These are phyloP conservation scores for Micractinium conductrix DNA, from an alignment of 139 green algal genomes.

Conservation along the genomic window DNA sequence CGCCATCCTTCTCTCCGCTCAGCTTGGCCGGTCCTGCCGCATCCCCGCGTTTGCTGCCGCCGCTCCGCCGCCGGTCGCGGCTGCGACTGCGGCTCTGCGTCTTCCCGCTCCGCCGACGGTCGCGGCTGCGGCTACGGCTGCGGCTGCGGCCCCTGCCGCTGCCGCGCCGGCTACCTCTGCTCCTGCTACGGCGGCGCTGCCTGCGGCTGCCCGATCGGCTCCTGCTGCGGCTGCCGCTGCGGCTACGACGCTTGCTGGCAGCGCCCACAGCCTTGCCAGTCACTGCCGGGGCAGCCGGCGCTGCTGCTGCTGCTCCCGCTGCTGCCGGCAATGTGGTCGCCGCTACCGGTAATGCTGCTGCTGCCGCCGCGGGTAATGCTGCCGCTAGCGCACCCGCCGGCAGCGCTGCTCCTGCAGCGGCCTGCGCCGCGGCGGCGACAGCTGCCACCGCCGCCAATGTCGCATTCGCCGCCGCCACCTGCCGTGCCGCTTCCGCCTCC, in stretches of 20 bases:
- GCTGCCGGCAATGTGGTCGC: too few species aligned
- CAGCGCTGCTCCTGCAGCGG: not conserved
- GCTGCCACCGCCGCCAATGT: not conserved
- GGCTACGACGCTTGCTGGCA: not conserved
- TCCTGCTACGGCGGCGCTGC: not conserved
- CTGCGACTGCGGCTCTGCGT: not conserved
- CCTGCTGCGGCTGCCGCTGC: not conserved
- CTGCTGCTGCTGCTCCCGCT: not conserved
- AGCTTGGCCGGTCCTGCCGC: not conserved
- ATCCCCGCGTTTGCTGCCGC: not conserved
- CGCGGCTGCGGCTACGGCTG: not conserved
- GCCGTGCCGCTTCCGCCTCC: not conserved
- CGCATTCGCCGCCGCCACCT: not conserved
- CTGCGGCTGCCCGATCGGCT: not conserved
- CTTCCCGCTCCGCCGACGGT: constrained; percentile 9
- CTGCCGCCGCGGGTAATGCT: not conserved
- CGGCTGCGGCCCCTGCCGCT: not conserved
- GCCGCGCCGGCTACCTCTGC: too few species aligned
- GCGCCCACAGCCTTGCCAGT: not conserved
- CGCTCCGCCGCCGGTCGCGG: not conserved
- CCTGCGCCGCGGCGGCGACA: not conserved
- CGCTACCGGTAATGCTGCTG: not conserved
- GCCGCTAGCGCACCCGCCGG: not conserved
- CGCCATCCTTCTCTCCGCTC: not conserved
- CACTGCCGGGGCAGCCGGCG: not conserved